Evolutionary conservation across 306 rosid species (phyloP), one percentile per base, ranked within the genome.

Genomic region (Luffa aegyptiaca): DNA sequence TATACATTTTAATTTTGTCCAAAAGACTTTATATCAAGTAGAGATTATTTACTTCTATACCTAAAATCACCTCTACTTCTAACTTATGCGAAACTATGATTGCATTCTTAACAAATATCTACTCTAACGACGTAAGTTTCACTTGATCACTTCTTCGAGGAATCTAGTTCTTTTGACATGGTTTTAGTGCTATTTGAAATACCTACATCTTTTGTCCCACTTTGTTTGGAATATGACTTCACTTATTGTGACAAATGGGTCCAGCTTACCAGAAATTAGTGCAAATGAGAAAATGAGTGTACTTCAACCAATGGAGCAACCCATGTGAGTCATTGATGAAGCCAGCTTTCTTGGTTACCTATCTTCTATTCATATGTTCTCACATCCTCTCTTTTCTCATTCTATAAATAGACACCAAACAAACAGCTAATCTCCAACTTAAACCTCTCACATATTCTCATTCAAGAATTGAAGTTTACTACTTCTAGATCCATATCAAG

Each of bases 251-350:
- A 33, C 41, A 21, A 8, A 46, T 45, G 42, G 39, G 56, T 35
- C 42, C 20, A 45, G 0, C 39, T 26, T 68, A 72, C 57, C 39
- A 72, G 16, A 13, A 72, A 20, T 48, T 49, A 41, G 59, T 26
- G 41, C 48, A 48, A 46, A 73, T 73, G 12, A 20, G 74, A 66
- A 71, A 31, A 26, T 71, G 57, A 42, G 6, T 71, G 57, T 46
- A 20, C 77, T 26, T 45, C 39, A 71, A 71, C 41, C 37, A 71
- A 10, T 48, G 45, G 4, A 73, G 61, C 78, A 73, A 73, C 21
- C 78, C 78, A 73, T 49, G 61, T 73, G 78, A 73, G n/a, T 35
- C 78, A 37, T 46, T 45, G 57, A 73, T 73, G 57, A 45, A 45
- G 42, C 44, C 39, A 44, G 20, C 31, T 49, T n/a, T 48, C 57